Base-by-base conservation (phyloP, 352 stramenopile species). In the Blastocystis sp. region DNA sequence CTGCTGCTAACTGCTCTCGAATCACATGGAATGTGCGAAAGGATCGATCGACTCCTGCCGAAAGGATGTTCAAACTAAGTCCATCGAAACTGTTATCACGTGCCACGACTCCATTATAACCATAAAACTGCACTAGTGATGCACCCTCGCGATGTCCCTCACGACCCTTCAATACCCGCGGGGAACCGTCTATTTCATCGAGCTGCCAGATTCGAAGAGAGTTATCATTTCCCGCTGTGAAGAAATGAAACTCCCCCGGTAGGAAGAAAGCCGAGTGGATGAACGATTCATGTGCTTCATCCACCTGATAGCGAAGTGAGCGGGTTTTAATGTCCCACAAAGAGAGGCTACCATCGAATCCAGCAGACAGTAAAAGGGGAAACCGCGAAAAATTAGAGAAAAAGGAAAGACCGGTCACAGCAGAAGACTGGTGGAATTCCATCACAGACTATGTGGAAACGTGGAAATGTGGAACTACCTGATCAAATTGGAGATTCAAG, bases 1-100 rank as follows among this genome's bases (percentile, higher is more conserved):
- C 95, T 16, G 91, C 92, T 70, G 92, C 95, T 76, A 96, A 93
- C 90, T 95, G 93, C 53, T 97, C 94, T 41, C 93, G 92, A 26
- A 94, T 93, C 18, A 94, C 96, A 91, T 97, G 94, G 90, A 97
- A 97, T 7, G 96, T 92, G 81, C 95, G 93, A 91, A 98, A 97
- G 16, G 93, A 92, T 11, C 94, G 92, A 78, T 98, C 94, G 64
- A 95, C 93, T 9, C 94, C 95, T 3, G 94, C 94, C 50, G 93
- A 96, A 20, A 98, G 90, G 63, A 98, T 95, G 91, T 95, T 94
- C 85, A 94, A 95, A 65, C 92, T 92, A 76, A 93, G 94, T 43
- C 94, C 94, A 81, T 93, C 92, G 79, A 93, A 93, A 68, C 95
- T 93, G 11, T 92, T 93, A 91, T 95, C 95, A 34, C 93, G 92